Percentiles rank a stretch among this genome's conserved stretches.
These are phyloP conservation scores for Aspergillus sergii DNA, from an alignment of 2,329 filamentous ascomycete species.

Conservation along the genomic window DNA sequence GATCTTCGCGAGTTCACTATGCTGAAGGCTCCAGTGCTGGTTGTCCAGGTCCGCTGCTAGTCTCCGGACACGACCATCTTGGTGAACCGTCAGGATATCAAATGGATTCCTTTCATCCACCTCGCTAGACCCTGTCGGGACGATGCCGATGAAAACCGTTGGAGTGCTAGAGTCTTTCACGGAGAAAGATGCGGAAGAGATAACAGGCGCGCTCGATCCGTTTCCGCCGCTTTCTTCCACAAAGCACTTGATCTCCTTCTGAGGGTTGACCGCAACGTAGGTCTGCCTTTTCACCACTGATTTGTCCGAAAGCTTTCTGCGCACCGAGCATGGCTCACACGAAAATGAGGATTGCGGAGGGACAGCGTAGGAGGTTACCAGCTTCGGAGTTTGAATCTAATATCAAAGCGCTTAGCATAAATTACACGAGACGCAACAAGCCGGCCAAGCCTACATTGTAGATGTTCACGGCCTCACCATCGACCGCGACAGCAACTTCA, in stretches of 20 bases:
- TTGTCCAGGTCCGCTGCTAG: conserved; percentile 44
- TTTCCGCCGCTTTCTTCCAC: conserved; percentile 49
- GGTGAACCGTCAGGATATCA: conserved; percentile 46
- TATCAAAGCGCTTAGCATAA: background rate
- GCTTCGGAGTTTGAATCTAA: conserved; percentile 62
- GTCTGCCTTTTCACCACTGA: conserved; percentile 55
- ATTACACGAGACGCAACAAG: background rate
- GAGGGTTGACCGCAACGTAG: conserved; percentile 55
- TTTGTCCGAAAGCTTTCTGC: conserved; percentile 51
- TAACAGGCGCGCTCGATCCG: conserved; percentile 35
- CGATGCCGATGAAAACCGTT: conserved; percentile 41
- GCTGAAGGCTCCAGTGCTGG: conserved; percentile 43
- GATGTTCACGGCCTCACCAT: conserved; percentile 64
- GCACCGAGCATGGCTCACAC: conserved; percentile 61
- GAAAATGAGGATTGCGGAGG: conserved; percentile 62
- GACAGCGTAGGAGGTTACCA: conserved; percentile 63
- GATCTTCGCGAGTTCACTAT: conserved; percentile 35
- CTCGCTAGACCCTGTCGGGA: conserved; percentile 31
- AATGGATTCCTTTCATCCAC: conserved; percentile 35
- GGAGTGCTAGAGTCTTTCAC: conserved; percentile 42
- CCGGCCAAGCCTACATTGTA: conserved; percentile 56
- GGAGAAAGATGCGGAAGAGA: conserved; percentile 42
- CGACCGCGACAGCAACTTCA: conserved; percentile 61
- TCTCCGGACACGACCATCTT: conserved; percentile 46
- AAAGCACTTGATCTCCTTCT: conserved; percentile 57